Percentiles rank a stretch among this genome's conserved stretches.
These are phyloP conservation scores for Musa acuminata DNA, from an alignment of 176 grass and related monocot genomes.

Conservation along the genomic window DNA sequence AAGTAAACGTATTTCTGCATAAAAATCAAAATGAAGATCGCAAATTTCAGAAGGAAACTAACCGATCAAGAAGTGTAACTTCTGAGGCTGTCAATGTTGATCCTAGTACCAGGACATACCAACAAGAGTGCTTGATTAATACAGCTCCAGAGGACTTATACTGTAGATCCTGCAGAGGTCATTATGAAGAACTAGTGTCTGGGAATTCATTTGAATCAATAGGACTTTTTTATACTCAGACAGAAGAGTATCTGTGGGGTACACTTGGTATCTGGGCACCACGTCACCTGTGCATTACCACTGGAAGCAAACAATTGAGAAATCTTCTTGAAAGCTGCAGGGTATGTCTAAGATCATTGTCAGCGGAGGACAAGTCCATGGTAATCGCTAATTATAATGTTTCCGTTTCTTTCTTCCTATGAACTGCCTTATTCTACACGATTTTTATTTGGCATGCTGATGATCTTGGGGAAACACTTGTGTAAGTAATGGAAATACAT, in stretches of 20 bases:
- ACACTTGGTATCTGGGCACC: slow-evolving; percentile 8
- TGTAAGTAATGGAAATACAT: no score
- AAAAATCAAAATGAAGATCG: not conserved
- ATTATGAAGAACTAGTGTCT: not conserved
- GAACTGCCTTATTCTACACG: not conserved
- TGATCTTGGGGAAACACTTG: no score
- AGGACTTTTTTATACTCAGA: not conserved
- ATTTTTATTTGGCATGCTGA: not conserved
- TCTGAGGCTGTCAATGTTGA: not conserved
- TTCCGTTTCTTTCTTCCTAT: not conserved
- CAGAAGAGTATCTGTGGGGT: not conserved
- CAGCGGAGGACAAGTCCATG: not conserved
- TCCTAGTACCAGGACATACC: not conserved
- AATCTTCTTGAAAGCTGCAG: slow-evolving; percentile 1
- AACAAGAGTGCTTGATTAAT: not conserved
- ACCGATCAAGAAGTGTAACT: not conserved
- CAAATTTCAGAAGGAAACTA: not conserved
- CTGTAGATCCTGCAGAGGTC: slow-evolving; percentile 1
- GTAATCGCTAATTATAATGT: not conserved
- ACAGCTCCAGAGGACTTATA: not conserved
- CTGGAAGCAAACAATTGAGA: slow-evolving; percentile 6
- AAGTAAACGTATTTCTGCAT: not conserved
- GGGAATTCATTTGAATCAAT: not conserved
- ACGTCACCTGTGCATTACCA: slow-evolving; percentile 9
- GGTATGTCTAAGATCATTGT: not conserved